These are phyloP conservation scores for Amoebophrya sp. DNA, from an alignment of 169 alveolate genomes.

Conservation along the genomic window DNA sequence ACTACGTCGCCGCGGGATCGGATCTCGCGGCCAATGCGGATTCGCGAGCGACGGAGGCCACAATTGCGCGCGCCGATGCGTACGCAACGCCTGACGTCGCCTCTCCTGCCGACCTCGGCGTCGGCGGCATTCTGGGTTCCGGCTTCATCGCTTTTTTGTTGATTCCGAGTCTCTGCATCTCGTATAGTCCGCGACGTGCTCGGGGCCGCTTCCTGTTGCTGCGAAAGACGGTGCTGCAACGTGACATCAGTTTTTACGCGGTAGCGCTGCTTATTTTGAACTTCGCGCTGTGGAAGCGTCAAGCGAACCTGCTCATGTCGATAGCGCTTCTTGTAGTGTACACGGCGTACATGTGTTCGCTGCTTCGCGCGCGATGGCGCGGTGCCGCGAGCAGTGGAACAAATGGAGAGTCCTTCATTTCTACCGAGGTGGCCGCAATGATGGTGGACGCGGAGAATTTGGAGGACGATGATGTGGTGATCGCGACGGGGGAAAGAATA, in stretches of 20 bases:
- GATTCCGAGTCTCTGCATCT: not conserved
- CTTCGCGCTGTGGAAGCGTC: not conserved
- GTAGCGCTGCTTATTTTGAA: not conserved
- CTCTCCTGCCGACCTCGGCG: constrained; percentile 11
- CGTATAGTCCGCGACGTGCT: not conserved
- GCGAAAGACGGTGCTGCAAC: not conserved
- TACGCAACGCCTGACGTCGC: no score
- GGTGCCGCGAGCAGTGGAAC: no score
- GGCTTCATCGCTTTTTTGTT: constrained; percentile 14
- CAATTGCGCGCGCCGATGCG: no score
- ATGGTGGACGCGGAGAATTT: no score
- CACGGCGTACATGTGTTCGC: not conserved
- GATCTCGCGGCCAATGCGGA: no score
- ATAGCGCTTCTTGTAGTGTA: not conserved
- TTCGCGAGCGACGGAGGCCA: no score
- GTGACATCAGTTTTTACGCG: constrained; percentile 4
- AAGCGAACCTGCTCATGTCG: not conserved
- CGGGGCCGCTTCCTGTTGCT: not conserved
- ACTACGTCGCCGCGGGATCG: no score
- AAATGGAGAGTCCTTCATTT: no score
- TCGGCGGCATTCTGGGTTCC: constrained; percentile 11
- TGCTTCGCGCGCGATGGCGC: constrained; percentile 5
- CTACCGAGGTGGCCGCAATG: no score
- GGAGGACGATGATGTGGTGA: no score
- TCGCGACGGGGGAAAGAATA: no score